Conservation (phyloP, 768 basidiomycete species). For the Russula virescens region DNA sequence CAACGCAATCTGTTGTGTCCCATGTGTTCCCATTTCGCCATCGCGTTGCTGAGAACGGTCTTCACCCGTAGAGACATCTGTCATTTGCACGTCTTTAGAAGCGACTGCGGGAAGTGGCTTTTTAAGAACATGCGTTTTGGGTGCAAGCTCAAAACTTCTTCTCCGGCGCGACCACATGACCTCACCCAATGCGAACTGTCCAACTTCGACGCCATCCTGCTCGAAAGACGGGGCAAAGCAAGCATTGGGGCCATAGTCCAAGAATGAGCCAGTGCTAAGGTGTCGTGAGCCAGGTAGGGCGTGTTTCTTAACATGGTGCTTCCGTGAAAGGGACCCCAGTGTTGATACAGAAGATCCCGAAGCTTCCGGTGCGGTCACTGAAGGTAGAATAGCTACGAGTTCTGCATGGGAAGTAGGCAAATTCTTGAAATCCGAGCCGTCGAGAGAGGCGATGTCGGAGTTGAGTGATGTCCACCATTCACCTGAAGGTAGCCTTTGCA, state of each 20-base stretch:
- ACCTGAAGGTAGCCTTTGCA: conserved; percentile 71
- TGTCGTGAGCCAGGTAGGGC: conserved; percentile 45
- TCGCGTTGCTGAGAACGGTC: conserved; percentile 17
- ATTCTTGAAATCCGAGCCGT: conserved; percentile 41
- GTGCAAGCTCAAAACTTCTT: conserved; percentile 33
- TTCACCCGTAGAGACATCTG: conserved; percentile 15
- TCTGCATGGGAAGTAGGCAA: conserved; percentile 65
- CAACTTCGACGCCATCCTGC: conserved; percentile 69
- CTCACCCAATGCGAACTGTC: conserved; percentile 55
- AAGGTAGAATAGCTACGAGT: conserved; percentile 66
- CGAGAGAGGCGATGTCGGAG: conserved; percentile 37
- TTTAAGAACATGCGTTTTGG: conserved; percentile 16
- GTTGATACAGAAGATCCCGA: conserved; percentile 36
- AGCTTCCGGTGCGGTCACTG: conserved; percentile 36
- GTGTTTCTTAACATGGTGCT: conserved; percentile 37
- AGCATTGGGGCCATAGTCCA: conserved; percentile 72
- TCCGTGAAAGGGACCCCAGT: conserved; percentile 52
- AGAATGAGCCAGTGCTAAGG: conserved; percentile 58
- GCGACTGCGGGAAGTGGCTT: neutral
- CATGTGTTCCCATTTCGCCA: conserved; percentile 20
- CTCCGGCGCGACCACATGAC: conserved; percentile 48
- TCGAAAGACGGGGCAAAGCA: conserved; percentile 79
- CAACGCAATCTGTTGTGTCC: conserved; percentile 38
- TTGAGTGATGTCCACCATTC: conserved; percentile 76
- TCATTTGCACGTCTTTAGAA: neutral